Evolutionary conservation across 768 basidiomycete genomes (phyloP), one percentile per base, ranked within the genome.

Genomic region (Rhodotorula kratochvilovae): DNA sequence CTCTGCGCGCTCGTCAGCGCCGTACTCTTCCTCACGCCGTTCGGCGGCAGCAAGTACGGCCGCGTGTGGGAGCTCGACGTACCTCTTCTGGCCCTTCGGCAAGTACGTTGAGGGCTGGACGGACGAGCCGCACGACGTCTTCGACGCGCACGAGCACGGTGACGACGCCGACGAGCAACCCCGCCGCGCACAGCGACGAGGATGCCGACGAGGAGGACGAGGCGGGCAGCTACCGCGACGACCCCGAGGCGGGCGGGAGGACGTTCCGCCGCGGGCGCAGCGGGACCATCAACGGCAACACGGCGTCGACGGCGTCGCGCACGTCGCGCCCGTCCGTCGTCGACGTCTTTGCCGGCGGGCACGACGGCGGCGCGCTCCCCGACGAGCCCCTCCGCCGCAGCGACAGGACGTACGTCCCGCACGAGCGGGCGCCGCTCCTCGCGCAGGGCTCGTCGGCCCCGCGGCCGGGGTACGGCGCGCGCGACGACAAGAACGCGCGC

Each of bases 61-160:
- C 86, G 85, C n/a, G 84, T 97, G 11, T 92, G 87, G 77, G 96
- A 96, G 23, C 82, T 99, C 35, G 93, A 96, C 93, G 90, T 99
- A 99, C 80, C 85, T 97, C 63, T 86, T 87, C 31, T 98, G 96
- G 96, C 96, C 96, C 4, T 99, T 99, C 79, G 78, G 96, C 29
- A 97, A 97, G 81, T 99, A 98, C 79, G 91, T 99, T 59, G 93
- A 97, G 80, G 91, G 19, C 88, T 88, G 70, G 79, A 33, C 59
- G 75, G 82, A 33, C 81, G 84, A 46, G 79, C 83, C 50, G 70
- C 78, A 78, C 35, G 74, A 76, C 81, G 80, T 61, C 77, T 59
- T 77, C 77, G 68, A 59, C 33, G 46, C n/a, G 25, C 65, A 81
- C 17, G 48, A 71, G 81, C 80, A 61, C 77, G 54, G 46, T n/a